Evolutionary conservation across 805 yeast species (phyloP).

Genomic region (Saccharomycopsis sp.): DNA sequence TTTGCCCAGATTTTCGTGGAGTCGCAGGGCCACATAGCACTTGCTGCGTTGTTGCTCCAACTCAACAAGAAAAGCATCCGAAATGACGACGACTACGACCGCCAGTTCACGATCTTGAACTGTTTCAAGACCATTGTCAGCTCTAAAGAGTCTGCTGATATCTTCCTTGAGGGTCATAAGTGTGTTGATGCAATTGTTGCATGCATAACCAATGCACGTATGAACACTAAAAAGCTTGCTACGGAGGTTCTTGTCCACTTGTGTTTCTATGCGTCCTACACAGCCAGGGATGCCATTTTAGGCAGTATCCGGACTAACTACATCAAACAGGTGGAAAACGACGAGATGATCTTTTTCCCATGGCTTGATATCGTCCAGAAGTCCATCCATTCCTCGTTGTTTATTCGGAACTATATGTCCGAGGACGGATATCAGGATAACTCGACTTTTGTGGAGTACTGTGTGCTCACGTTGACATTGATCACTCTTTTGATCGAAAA

Average conservation of each 20-base stretch:
- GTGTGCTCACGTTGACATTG: conserved; percentile 18
- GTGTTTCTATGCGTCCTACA: conserved; percentile 26
- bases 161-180: conserved; percentile 24
- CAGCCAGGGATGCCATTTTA: background rate
- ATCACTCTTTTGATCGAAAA: conserved; percentile 19
- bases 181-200: conserved; percentile 35
- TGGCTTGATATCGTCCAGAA: conserved; percentile 27
- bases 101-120: conserved; percentile 43
- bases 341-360: conserved; percentile 13
- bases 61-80: conserved; percentile 30
- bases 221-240: conserved; percentile 45
- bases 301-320: background rate
- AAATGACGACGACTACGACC: conserved; percentile 41
- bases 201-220: conserved; percentile 43
- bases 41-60: conserved; percentile 38
- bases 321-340: conserved; percentile 25
- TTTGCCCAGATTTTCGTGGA: conserved; percentile 35
- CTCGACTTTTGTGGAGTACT: conserved; percentile 15
- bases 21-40: conserved; percentile 44
- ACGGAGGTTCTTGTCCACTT: conserved; percentile 42
- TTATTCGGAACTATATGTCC: background rate
- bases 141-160: conserved; percentile 24
- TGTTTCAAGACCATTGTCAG: conserved; percentile 47
- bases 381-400: conserved; percentile 19
- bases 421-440: conserved; percentile 12